phyloP scores from a whole-genome alignment of 2,329 filamentous ascomycete species.

The Zymoseptoria ardabiliae region DNA sequence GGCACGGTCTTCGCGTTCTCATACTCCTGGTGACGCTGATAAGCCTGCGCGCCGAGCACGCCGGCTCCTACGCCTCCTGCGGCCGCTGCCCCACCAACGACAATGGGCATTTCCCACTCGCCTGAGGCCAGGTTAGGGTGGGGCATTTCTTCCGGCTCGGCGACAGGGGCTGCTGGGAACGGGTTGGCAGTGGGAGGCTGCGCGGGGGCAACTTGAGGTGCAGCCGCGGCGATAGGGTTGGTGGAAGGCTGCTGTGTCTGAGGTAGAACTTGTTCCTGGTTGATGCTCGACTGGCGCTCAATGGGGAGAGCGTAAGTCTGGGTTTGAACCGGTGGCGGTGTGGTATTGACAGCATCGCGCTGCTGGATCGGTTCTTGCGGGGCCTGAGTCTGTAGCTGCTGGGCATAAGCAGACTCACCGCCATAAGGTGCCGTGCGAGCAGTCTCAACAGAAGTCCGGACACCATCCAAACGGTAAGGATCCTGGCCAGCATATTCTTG shows the following conservation, averaged over 20 bases:
- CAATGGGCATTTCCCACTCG: conserved; percentile 10
- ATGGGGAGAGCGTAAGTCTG: conserved; percentile 21
- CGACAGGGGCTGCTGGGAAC: background rate
- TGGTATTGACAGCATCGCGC: background rate
- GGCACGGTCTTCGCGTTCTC: background rate
- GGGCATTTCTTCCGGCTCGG: conserved; percentile 7
- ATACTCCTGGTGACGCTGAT: conserved; percentile 17
- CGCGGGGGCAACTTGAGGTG: background rate
- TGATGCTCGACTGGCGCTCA: conserved; percentile 10
- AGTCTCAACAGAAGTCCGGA: conserved; percentile 10
- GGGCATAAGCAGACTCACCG: background rate
- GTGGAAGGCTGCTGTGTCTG: conserved; percentile 22
- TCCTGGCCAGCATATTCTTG: conserved; percentile 22
- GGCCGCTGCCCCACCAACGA: conserved; percentile 38
- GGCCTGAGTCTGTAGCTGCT: background rate
- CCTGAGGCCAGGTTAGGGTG: background rate
- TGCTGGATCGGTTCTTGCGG: background rate
- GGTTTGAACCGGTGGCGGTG: conserved; percentile 12
- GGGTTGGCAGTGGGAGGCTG: background rate
- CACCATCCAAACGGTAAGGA: conserved; percentile 25
- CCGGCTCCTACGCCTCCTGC: conserved; percentile 37
- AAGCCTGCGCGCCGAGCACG: conserved; percentile 20
- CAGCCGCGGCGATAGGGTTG: conserved; percentile 3
- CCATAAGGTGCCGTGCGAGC: background rate
- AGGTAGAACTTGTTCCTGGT: conserved; percentile 21